A percentile compares a stretch with the other conserved stretches of the same genome.
Evolutionary conservation across 306 rosid species (phyloP).

Genomic region (Mucuna pruriens): DNA sequence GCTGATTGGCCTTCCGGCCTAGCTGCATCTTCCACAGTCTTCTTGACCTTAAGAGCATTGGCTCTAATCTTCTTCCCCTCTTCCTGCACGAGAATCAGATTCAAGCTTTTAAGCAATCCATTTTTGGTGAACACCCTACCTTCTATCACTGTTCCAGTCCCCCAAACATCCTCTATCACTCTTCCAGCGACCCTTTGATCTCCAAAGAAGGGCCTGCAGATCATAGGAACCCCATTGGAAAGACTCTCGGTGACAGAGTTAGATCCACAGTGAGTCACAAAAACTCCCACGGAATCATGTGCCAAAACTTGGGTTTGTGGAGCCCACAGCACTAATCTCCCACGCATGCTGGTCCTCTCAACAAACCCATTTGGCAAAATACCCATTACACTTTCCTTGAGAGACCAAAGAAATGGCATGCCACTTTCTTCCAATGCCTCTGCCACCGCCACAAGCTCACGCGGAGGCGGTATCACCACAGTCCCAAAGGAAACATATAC

Average conservation of each 20-base stretch:
- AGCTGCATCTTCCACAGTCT: conserved; percentile 3
- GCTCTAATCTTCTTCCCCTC: conserved; percentile 43
- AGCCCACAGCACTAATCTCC: conserved; percentile 44
- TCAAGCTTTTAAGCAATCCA: conserved; percentile 45
- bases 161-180: conserved; percentile 45
- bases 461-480: background rate
- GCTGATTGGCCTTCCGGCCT: conserved; percentile 34
- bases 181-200: conserved; percentile 46
- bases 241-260: conserved; percentile 49
- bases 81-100: conserved; percentile 36
- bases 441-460: conserved; percentile 32
- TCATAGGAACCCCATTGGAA: conserved; percentile 49
- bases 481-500: conserved; percentile 34
- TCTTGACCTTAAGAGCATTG: conserved; percentile 2
- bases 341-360: conserved; percentile 28
- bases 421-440: conserved; percentile 41
- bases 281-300: conserved; percentile 42
- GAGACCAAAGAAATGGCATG: conserved; percentile 29
- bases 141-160: conserved; percentile 35
- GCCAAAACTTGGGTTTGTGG: conserved; percentile 46
- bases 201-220: conserved; percentile 52
- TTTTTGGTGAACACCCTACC: conserved; percentile 39
- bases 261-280: conserved; percentile 51
- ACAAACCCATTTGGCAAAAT: conserved; percentile 29
- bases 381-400: background rate